Conservation (phyloP, 495 filamentous ascomycete species). For the Aspergillus mulundensis region DNA sequence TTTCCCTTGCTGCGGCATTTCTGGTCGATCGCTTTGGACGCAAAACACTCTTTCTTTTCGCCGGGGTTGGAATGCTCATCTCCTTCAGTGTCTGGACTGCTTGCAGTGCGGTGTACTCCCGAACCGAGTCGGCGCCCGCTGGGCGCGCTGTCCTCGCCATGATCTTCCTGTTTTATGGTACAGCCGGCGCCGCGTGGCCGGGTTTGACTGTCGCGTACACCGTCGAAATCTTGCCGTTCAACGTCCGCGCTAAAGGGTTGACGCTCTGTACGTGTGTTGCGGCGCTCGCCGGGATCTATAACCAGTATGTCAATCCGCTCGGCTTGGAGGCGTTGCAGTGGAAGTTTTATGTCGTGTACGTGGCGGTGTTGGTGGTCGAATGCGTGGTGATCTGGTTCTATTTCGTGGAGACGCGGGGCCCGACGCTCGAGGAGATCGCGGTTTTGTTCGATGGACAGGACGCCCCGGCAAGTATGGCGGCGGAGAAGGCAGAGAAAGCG, state of each 20-base stretch:
- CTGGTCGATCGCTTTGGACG: too few species aligned
- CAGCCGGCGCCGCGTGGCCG: constrained; percentile 12
- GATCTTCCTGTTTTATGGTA: constrained; percentile 42
- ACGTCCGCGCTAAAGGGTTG: constrained; percentile 67
- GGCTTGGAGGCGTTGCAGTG: constrained; percentile 45
- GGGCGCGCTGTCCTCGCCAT: constrained; percentile 15
- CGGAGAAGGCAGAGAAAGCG: not conserved
- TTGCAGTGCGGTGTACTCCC: too few species aligned
- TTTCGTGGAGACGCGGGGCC: not conserved
- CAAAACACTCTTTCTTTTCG: too few species aligned
- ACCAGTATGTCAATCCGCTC: constrained; percentile 57
- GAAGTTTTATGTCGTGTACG: constrained; percentile 44
- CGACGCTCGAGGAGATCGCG: not conserved
- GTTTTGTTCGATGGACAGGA: not conserved
- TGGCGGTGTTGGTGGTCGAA: not conserved
- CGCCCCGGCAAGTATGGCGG: not conserved
- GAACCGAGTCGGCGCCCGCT: not conserved
- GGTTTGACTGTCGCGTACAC: constrained; percentile 47
- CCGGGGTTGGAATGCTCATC: too few species aligned
- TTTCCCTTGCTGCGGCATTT: too few species aligned
- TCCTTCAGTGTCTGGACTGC: not conserved
- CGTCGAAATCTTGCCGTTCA: constrained; percentile 63
- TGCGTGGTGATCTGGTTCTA: not conserved
- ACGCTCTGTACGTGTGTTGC: constrained; percentile 57
- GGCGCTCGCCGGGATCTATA: constrained; percentile 53